Base-by-base conservation (phyloP, 2,329 filamentous ascomycete genomes). In the Ophiostoma perfectum region DNA sequence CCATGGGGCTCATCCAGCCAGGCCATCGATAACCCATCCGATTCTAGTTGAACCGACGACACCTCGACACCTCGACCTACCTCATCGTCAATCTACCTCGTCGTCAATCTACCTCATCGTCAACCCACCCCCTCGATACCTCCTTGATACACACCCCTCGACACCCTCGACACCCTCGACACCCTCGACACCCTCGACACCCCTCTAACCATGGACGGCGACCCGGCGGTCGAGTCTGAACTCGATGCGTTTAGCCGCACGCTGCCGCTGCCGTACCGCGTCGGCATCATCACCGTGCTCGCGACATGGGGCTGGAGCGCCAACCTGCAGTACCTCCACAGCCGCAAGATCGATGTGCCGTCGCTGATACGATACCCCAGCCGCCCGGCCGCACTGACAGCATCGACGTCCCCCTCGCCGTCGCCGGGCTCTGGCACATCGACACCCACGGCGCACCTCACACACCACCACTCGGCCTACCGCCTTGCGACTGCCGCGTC, bases 271-370 rank as follows among this genome's bases (percentile, higher is more conserved):
- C 94, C 95, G 60, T 97, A 94, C 78, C 89, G 94, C 73, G 88
- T 97, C 70, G 92, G 92, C 70, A 86, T 96, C 73, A 90, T 97
- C 74, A 81, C 95, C 72, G 90, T 96, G 67, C 70, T 73, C 96
- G 93, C 92, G 73, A 89, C 96, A 75, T 98, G 94, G 94, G 93
- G 92, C 77, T 99, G 94, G 93, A 93, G 90, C 72, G 79, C 90
- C 74, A 98, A 97, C 80, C 86, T 98, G 55, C 93, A 97, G 77
- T 93, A 92, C 80, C 88, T 98, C 70, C 84, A 89, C 74, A 80
- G 87, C 69, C 82, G 88, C 75, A 90, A 90, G 76, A 96, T 99
- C 80, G 92, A 97, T 78, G 91, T 96, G 68, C 91, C 92, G 27
- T 83, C 88, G 44, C 84, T 98, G 69, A 92, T 98, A 74, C 89